phyloP scores from a whole-genome alignment of 2,329 filamentous ascomycete species.

The Mycosphaerella arachidis region DNA sequence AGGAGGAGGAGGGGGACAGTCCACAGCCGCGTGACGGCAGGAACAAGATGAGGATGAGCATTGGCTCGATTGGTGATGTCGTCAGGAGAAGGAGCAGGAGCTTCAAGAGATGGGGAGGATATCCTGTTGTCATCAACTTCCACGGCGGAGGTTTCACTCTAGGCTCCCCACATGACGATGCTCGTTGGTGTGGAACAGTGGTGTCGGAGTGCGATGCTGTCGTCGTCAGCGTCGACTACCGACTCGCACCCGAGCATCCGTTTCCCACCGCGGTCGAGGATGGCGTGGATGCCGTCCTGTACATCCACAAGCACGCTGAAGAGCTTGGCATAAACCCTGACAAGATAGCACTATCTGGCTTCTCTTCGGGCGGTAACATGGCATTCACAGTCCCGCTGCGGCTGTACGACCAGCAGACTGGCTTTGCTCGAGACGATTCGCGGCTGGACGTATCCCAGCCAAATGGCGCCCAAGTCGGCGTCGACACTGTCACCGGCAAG shows the following conservation, averaged over 20 bases:
- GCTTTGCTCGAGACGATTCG: slow-evolving; percentile 22
- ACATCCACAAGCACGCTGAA: slow-evolving; percentile 52
- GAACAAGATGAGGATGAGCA: slow-evolving; percentile 23
- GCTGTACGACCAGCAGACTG: slow-evolving; percentile 46
- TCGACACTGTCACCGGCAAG: not conserved
- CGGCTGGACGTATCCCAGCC: not conserved
- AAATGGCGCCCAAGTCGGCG: not conserved
- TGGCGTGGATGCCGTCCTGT: slow-evolving; percentile 57
- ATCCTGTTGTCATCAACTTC: slow-evolving; percentile 59
- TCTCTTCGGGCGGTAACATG: slow-evolving; percentile 61
- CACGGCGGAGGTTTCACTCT: slow-evolving; percentile 62
- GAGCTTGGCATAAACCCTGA: slow-evolving; percentile 55
- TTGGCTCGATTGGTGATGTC: slow-evolving; percentile 20
- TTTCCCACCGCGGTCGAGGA: slow-evolving; percentile 63
- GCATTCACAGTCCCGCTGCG: slow-evolving; percentile 58
- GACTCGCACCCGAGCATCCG: slow-evolving; percentile 56
- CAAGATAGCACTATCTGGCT: slow-evolving; percentile 57
- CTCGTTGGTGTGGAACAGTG: slow-evolving; percentile 54
- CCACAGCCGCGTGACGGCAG: slow-evolving; percentile 13
- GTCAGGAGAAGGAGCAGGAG: slow-evolving; percentile 25
- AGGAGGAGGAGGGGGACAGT: slow-evolving; percentile 15
- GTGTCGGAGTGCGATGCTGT: slow-evolving; percentile 54
- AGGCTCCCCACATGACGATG: slow-evolving; percentile 57
- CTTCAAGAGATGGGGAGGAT: slow-evolving; percentile 40
- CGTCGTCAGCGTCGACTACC: slow-evolving; percentile 58